phyloP scores from a whole-genome alignment of 768 basidiomycete genomes.

The Tulasnella sp. region DNA sequence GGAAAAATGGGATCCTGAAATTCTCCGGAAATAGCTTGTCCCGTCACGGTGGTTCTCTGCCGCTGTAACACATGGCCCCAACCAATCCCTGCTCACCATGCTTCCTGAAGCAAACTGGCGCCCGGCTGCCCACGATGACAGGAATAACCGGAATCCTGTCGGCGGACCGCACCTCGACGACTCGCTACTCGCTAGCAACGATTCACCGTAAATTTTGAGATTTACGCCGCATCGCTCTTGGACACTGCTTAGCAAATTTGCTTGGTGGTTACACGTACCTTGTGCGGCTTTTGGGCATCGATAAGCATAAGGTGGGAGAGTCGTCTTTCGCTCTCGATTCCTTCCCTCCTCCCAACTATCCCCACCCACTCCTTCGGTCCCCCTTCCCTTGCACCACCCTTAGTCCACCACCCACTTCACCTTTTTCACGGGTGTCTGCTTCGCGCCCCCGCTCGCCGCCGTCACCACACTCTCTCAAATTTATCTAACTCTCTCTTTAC shows the following conservation, averaged over 20 bases:
- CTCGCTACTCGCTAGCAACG: not conserved
- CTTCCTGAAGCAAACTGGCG: not conserved
- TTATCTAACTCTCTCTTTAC: not conserved
- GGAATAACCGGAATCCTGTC: not conserved
- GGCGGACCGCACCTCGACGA: not conserved
- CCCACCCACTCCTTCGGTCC: not conserved
- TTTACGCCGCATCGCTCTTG: not conserved
- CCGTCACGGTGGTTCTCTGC: not conserved
- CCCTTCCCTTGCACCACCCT: not conserved
- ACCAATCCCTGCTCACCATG: not conserved
- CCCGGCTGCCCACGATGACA: not conserved
- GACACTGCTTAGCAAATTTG: not conserved
- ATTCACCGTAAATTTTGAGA: not conserved
- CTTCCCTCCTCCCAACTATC: not conserved
- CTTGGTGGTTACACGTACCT: not conserved
- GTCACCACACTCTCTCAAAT: not conserved
- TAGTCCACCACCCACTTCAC: not conserved
- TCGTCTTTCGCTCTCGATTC: too few relatives aligned
- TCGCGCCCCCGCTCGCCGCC: not conserved
- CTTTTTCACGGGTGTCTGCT: not conserved
- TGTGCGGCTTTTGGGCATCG: not conserved
- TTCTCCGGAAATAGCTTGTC: not conserved
- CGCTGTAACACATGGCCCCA: not conserved
- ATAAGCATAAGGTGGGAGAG: not conserved
- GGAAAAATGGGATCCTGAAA: not conserved